Percentiles rank a stretch among this genome's conserved stretches.
Evolutionary conservation across 108 stramenopile species (phyloP).

Genomic region (Fistulifera pelliculosa): DNA sequence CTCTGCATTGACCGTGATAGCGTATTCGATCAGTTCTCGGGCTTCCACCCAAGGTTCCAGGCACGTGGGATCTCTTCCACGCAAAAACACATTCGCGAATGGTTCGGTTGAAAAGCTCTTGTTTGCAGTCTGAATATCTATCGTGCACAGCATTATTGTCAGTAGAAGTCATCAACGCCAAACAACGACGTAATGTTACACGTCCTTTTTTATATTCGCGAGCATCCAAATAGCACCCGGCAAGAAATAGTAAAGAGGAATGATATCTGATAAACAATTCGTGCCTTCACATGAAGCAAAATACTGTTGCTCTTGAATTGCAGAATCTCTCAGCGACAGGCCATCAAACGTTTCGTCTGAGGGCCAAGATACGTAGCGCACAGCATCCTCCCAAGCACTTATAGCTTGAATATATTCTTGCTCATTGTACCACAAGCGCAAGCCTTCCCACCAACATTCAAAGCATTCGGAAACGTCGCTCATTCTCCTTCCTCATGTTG

Average conservation of each 20-base stretch:
- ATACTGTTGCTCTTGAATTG: not conserved
- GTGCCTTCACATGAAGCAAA: not conserved
- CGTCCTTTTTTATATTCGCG: constrained; percentile 1
- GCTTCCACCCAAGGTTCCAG: constrained; percentile 32
- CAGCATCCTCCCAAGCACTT: constrained; percentile 33
- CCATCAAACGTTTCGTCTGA: constrained; percentile 7
- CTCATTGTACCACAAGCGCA: constrained; percentile 25
- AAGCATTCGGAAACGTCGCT: not conserved
- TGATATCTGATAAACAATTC: constrained; percentile 19
- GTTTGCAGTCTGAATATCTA: not conserved
- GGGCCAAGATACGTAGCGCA: constrained; percentile 11
- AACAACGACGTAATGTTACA: not conserved
- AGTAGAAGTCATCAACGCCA: not conserved
- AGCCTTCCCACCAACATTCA: constrained; percentile 16
- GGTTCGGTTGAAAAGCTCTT: constrained; percentile 7
- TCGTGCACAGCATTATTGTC: not conserved
- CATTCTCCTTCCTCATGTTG: too few species aligned
- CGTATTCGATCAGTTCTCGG: constrained; percentile 41
- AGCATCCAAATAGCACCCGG: constrained; percentile 14
- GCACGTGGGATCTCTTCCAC: constrained; percentile 3
- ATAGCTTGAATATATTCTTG: constrained; percentile 47
- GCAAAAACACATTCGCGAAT: not conserved
- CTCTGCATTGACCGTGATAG: constrained; percentile 21
- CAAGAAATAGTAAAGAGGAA: constrained; percentile 54
- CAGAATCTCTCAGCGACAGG: not conserved